phyloP scores from a whole-genome alignment of 2,329 filamentous ascomycete species.

The Xylaria sp. region DNA sequence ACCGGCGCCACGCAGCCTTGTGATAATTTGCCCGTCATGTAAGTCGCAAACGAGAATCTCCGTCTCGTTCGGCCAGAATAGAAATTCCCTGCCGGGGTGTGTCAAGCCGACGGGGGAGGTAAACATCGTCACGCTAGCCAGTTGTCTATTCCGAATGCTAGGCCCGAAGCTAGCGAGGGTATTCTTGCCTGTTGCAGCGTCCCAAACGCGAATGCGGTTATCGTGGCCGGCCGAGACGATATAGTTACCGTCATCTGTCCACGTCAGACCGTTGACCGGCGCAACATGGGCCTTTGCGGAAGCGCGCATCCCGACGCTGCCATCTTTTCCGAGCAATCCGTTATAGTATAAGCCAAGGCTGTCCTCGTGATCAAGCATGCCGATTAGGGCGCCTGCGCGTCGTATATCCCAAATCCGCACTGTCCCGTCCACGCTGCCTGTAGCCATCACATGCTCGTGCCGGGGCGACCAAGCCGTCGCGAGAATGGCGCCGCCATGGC shows the following conservation, averaged over 20 bases:
- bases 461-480: conserved; percentile 82
- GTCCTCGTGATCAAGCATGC: conserved; percentile 83
- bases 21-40: conserved; percentile 75
- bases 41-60: conserved; percentile 83
- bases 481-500: conserved; percentile 70
- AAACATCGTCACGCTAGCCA: conserved; percentile 66
- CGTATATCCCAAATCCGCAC: conserved; percentile 88
- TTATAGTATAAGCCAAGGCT: conserved; percentile 67
- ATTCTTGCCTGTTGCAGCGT: conserved; percentile 79
- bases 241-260: conserved; percentile 79
- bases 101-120: conserved; percentile 66
- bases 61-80: conserved; percentile 82
- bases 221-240: conserved; percentile 85
- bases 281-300: conserved; percentile 74
- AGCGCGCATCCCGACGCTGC: conserved; percentile 45
- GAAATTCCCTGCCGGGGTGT: conserved; percentile 62
- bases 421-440: conserved; percentile 82
- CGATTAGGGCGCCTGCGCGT: conserved; percentile 76
- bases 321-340: conserved; percentile 44
- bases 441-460: conserved; percentile 79
- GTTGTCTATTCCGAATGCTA: conserved; percentile 73
- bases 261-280: conserved; percentile 82
- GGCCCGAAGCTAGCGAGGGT: conserved; percentile 89
- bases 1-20: conserved; percentile 70
- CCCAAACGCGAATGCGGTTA: conserved; percentile 84